Evolutionary conservation across 2,329 filamentous ascomycete species (phyloP).

Genomic region (Xylariaceae sp.): DNA sequence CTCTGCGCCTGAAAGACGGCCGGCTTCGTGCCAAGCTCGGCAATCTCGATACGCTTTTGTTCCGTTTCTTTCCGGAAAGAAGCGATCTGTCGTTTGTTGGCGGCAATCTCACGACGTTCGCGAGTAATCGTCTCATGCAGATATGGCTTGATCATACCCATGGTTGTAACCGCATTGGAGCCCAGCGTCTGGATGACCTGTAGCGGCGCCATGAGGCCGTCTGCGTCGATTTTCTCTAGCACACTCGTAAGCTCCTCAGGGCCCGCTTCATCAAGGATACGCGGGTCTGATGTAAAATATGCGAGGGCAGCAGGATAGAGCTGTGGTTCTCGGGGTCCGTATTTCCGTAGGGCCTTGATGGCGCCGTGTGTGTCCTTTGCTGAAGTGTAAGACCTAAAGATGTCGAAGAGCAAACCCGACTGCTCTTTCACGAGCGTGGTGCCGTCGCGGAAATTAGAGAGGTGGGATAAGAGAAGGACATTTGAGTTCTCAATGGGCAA

Average conservation of each 20-base stretch:
- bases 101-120: conserved; percentile 77
- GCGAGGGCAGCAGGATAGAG: conserved; percentile 88
- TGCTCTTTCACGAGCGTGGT: conserved; percentile 92
- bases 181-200: conserved; percentile 91
- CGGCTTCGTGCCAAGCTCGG: conserved; percentile 72
- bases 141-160: conserved; percentile 96
- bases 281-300: conserved; percentile 83
- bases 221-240: conserved; percentile 79
- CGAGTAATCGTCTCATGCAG: conserved; percentile 82
- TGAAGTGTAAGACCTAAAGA: conserved; percentile 92
- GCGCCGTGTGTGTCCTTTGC: conserved; percentile 88
- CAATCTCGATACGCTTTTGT: conserved; percentile 72
- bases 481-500: conserved; percentile 91
- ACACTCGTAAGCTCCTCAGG: conserved; percentile 76
- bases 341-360: conserved; percentile 84
- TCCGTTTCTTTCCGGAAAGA: conserved; percentile 83
- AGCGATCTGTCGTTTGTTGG: conserved; percentile 74
- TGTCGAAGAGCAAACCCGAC: conserved; percentile 85
- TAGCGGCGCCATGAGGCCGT: conserved; percentile 88
- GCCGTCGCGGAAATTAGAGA: conserved; percentile 85
- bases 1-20: conserved; percentile 86
- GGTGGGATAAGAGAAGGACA: conserved; percentile 84
- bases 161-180: conserved; percentile 72
- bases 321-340: conserved; percentile 84
- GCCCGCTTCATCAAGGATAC: conserved; percentile 79